phyloP scores from a whole-genome alignment of 208 protist species.

The Wallacemonas rigidus region DNA sequence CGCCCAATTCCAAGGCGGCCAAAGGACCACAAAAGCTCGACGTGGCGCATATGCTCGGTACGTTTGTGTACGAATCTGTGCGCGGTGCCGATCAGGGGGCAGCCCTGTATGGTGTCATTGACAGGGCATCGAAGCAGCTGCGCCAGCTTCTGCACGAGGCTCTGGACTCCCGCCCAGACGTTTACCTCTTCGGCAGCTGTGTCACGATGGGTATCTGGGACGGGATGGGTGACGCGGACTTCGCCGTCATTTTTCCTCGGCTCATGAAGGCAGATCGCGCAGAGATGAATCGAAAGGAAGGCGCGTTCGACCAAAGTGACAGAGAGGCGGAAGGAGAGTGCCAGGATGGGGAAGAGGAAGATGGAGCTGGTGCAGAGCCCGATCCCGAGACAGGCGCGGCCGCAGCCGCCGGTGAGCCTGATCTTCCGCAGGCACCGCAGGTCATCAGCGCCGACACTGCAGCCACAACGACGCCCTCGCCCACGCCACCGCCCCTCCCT shows the following conservation, averaged over 20 bases:
- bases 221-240: conserved; percentile 75
- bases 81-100: conserved; percentile 38
- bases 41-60: conserved; percentile 20
- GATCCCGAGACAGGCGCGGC: not conserved
- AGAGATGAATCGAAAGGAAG: not conserved
- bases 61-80: conserved; percentile 41
- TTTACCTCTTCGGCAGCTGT: conserved; percentile 81
- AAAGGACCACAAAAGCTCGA: not conserved
- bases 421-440: too few species aligned
- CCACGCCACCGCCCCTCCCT: not conserved
- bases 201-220: conserved; percentile 81
- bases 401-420: too few species aligned
- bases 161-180: not conserved
- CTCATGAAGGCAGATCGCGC: not conserved
- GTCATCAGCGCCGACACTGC: too few species aligned
- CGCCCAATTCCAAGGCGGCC: not conserved
- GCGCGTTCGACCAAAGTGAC: not conserved
- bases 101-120: conserved; percentile 51
- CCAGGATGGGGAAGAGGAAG: too few species aligned
- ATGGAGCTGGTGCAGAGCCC: not conserved
- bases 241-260: conserved; percentile 40
- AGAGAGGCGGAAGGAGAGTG: not conserved
- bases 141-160: conserved; percentile 21
- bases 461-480: not conserved
- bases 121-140: conserved; percentile 48